A percentile compares a stretch with the other conserved stretches of the same genome.
Evolutionary conservation across 2,329 filamentous ascomycete species (phyloP).

Genomic region (Trichoderma sp.): DNA sequence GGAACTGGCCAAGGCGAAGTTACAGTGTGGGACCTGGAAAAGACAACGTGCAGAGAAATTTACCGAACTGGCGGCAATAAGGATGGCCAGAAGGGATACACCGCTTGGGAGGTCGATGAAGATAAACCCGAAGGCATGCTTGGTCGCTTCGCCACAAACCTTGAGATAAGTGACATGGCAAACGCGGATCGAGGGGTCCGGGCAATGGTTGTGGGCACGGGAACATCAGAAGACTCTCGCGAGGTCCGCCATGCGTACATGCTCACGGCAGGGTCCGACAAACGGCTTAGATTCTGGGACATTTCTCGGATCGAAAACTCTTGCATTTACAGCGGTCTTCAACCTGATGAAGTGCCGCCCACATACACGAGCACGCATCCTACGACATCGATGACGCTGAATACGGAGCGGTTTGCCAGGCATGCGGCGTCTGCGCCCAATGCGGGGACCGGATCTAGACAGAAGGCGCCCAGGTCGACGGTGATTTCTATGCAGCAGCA

Average conservation of each 20-base stretch:
- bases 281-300: constrained; percentile 94
- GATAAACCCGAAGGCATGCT: constrained; percentile 87
- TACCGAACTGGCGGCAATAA: constrained; percentile 70
- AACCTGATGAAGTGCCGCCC: constrained; percentile 69
- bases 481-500: constrained; percentile 89
- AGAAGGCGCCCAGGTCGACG: constrained; percentile 64
- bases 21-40: constrained; percentile 94
- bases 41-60: constrained; percentile 82
- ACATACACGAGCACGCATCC: constrained; percentile 68
- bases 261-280: constrained; percentile 84
- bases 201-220: constrained; percentile 71
- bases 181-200: constrained; percentile 68
- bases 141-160: constrained; percentile 74
- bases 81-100: constrained; percentile 67
- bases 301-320: constrained; percentile 76
- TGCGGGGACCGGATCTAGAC: constrained; percentile 32
- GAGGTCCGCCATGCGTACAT: constrained; percentile 81
- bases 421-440: constrained; percentile 36
- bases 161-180: constrained; percentile 60
- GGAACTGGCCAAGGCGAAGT: constrained; percentile 87
- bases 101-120: constrained; percentile 86
- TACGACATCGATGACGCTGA: constrained; percentile 63
- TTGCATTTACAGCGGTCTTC: constrained; percentile 75
- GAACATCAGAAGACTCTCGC: constrained; percentile 67
- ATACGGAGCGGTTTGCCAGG: constrained; percentile 62